Evolutionary conservation across 164 flowering plant species (phyloP).

Genomic region (Umbilicus rupestris): DNA sequence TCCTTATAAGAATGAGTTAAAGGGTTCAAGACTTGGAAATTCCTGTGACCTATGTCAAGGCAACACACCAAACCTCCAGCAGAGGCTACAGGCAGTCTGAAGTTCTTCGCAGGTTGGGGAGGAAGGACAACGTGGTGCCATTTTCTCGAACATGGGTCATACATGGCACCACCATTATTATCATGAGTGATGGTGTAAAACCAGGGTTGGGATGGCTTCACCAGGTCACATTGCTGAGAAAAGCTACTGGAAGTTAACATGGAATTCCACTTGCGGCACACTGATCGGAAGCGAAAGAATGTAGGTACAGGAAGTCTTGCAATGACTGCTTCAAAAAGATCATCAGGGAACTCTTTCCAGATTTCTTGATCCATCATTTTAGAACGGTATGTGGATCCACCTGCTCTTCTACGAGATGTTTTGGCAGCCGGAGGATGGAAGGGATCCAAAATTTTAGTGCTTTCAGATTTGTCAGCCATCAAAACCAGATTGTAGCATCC

Average conservation of each 20-base stretch:
- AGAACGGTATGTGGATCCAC: constrained; percentile 14
- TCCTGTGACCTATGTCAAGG: constrained; percentile 63
- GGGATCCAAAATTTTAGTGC: constrained; percentile 47
- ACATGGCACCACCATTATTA: constrained; percentile 63
- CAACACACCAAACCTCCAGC: constrained; percentile 92
- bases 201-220: constrained; percentile 64
- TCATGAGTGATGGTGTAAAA: constrained; percentile 83
- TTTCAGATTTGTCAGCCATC: constrained; percentile 48
- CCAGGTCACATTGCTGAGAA: constrained; percentile 53
- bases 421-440: constrained; percentile 56
- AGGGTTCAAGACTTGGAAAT: constrained; percentile 83
- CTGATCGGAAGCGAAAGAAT: constrained; percentile 77
- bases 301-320: constrained; percentile 78
- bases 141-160: constrained; percentile 65
- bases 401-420: constrained; percentile 43
- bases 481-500: constrained; percentile 38
- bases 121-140: constrained; percentile 77
- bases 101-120: constrained; percentile 38
- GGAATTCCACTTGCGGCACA: constrained; percentile 81
- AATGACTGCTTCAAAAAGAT: constrained; percentile 81
- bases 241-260: constrained; percentile 64
- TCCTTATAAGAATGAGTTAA: constrained; percentile 62
- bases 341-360: constrained; percentile 94
- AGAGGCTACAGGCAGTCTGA: constrained; percentile 82
- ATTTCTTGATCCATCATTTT: constrained; percentile 58